Evolutionary conservation across 192 early-diverging fungal species (phyloP), one percentile per base, ranked within the genome.

Genomic region (Entomortierella parvispora): DNA sequence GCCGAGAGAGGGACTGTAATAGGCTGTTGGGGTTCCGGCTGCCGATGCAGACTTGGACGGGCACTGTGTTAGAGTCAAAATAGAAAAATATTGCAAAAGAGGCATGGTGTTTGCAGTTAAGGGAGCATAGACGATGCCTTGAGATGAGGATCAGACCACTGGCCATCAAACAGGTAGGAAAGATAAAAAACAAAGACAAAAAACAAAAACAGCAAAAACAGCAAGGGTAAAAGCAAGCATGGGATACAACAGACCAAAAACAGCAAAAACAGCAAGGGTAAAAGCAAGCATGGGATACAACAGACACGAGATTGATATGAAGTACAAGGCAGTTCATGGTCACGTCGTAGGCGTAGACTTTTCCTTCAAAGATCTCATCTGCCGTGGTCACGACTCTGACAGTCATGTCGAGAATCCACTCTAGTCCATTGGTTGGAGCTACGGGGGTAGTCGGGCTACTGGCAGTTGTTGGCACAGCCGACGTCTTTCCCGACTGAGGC

Each of bases 291-390:
- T 64, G n/a, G n/a, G n/a, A n/a, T n/a, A n/a, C n/a, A n/a, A n/a
- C n/a, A 28, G 68, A 65, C 54, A 74, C 57, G 81, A 82, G 86
- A 80, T 78, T 83, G 88, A 86, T 89, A 87, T 90, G 82, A 79
- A 90, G 81, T 54, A 83, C 89, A 76, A 90, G 53, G 62, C 84
- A 87, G 71, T 87, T 89, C 33, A 85, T 89, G 34, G 71, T 83
- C 40, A 75, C 49, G 74, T 90, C 89, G 51, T 83, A 85, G 3
- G 89, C 80, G 60, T 84, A 90, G 61, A 90, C 80, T 26, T 79
- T 65, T 31, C 89, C 89, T 26, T 87, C 80, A 50, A 84, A 78
- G 58, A 80, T 75, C 60, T 88, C 87, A 72, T 85, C 77, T 23
- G 72, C 65, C 29, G 55, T 33, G 2, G 86, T 85, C 52, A 83